Evolutionary conservation across 768 basidiomycete species (phyloP), one percentile per base, ranked within the genome.

Genomic region (Boletus rubescentipes): DNA sequence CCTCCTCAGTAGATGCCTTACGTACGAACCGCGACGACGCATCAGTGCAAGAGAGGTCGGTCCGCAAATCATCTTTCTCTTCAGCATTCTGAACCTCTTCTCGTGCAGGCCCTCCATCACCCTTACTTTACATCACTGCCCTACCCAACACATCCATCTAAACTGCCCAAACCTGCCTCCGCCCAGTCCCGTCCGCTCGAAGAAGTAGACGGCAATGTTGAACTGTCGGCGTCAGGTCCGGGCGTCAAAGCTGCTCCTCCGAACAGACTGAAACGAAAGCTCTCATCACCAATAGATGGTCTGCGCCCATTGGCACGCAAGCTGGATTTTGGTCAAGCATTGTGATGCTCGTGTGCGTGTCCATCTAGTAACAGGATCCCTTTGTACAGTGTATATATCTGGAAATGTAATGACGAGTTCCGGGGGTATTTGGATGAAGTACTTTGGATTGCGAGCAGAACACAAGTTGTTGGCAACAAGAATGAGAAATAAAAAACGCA

Each of bases 41-140:
- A 86, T 93, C 52, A 77, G 81, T 26, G 91, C 93, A 11, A 79
- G 76, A 72, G 86, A 94, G 61, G 94, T 93, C 55, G 46, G 83
- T 71, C 15, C 5, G 10, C n/a, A 32, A 18, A 36, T 37, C 5
- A 16, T 11, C 1, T 20, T 5, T 29, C 15, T 34, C 18, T 34
- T 53, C n/a, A 9, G 7, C 26, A 2, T 31, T 16, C 43, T 54
- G 46, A 55, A 35, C 31, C 35, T 12, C 10, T 8, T 31, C 9
- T 30, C 41, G 11, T 14, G 15, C 59, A 96, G 93, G 91, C 93
- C 9, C 83, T 99, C 15, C 69, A 79, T 44, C 94, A 98, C 64
- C 75, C 89, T 4, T 98, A 96, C 71, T 98, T 98, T 76, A 82
- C 82, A 38, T 83, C 89, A 11, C 75, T 89, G 4, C 94, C 94